phyloP scores from a whole-genome alignment of 495 filamentous ascomycete genomes.

The Aspergillus heteromorphus region DNA sequence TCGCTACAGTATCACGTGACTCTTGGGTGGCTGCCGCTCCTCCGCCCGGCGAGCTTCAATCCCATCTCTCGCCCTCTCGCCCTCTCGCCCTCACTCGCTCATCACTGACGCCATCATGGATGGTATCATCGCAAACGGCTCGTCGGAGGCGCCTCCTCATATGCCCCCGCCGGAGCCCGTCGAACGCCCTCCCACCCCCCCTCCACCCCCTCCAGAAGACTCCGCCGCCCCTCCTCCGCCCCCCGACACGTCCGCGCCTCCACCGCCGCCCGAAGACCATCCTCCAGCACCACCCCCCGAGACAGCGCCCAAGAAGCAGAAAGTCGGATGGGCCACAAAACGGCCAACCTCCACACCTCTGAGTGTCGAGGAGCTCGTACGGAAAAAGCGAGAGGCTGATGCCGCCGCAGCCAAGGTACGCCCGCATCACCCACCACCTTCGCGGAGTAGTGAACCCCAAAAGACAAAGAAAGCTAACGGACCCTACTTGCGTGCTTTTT shows the following conservation, averaged over 20 bases:
- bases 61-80: not conserved
- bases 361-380: slow-evolving; percentile 71
- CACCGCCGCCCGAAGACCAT: slow-evolving; percentile 52
- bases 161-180: slow-evolving; percentile 32
- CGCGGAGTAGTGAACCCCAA: not conserved
- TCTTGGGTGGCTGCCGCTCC: too few species aligned
- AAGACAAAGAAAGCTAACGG: slow-evolving; percentile 16
- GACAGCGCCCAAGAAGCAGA: slow-evolving; percentile 43
- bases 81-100: too few species aligned
- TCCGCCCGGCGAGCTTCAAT: not conserved
- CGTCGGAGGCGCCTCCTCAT: slow-evolving; percentile 12
- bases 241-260: slow-evolving; percentile 41
- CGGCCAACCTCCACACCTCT: slow-evolving; percentile 45
- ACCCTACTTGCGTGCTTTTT: slow-evolving; percentile 11
- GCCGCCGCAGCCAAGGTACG: slow-evolving; percentile 68
- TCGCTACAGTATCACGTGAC: too few species aligned
- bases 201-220: slow-evolving; percentile 53
- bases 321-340: slow-evolving; percentile 49
- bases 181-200: slow-evolving; percentile 40
- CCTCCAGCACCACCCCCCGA: slow-evolving; percentile 52
- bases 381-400: slow-evolving; percentile 74
- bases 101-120: slow-evolving; percentile 18
- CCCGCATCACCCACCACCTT: slow-evolving; percentile 4
- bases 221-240: slow-evolving; percentile 40
- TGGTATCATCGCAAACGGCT: slow-evolving; percentile 23